Evolutionary conservation across 345 rosid genomes (phyloP), one percentile per base, ranked within the genome.

Genomic region (Trapa incisa): DNA sequence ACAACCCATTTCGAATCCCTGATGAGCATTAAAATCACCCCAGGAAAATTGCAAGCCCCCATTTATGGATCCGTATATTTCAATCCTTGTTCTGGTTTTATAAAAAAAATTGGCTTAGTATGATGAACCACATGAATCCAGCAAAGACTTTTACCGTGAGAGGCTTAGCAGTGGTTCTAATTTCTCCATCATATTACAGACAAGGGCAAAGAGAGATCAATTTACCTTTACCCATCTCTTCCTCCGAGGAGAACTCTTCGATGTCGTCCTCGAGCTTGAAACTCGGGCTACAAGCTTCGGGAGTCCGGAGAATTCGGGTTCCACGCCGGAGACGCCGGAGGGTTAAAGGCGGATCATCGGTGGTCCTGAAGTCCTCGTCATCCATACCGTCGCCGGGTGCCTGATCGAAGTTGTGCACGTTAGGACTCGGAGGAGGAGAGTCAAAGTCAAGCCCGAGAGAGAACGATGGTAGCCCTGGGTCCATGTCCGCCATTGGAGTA

Each of bases 361-460:
- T 47, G 39, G 87, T 61, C 84, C 87, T 50, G 74, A 47, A 56
- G 63, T 58, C 63, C 15, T 72, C 80, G 1, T 61, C 79, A 10
- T 68, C 77, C 12, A 22, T 45, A 32, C 2, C 57, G 32, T 72
- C 61, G 64, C 17, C 76, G 1, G 75, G 65, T 65, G 71, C 52
- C 35, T 68, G 4, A 15, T 35, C 17, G 41, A 58, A 69, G 64
- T 41, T 66, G 1, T 29, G 65, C 3, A 13, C 48, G 17, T 64
- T 38, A 38, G 72, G 63, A 13, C 47, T 43, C 6, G 16, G 72
- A 64, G 78, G 70, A 61, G 76, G 81, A 63, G 72, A 63, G 64
- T 87, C 89, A 16, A 82, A 70, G 67, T 90, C 98, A 38, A 86
- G 75, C 36, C 93, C 96, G 73, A 93, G 95, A 13, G 94, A 90